Evolutionary conservation across 495 filamentous ascomycete species (phyloP), one percentile per base, ranked within the genome.

Genomic region (Chaetomium cochliodes): DNA sequence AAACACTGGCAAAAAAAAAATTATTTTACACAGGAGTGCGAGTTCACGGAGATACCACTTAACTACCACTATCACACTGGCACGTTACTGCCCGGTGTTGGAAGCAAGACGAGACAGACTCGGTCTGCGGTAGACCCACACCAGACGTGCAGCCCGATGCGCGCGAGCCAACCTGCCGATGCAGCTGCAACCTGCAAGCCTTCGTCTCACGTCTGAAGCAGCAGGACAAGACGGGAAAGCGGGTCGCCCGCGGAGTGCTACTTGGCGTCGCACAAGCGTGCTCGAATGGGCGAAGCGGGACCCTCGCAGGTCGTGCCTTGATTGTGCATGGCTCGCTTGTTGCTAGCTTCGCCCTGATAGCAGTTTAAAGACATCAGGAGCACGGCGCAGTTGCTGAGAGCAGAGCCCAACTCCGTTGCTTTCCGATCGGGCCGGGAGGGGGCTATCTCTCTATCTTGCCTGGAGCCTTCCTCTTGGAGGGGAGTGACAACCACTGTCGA

Each of bases 151-250:
- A 62, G 33, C 7, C 5, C n/a, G 5, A 55, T n/a, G 22, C 60
- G 22, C 60, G 25, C 59, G 28, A 20, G 37, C 22, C n/a, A 25
- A 22, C 42, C 41, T 41, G 16, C 39, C 51, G 39, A 50, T 57
- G 62, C 62, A 58, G 13, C 51, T 39, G 42, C 6, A 30, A 30
- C 25, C 54, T 64, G 54, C 62, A 64, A 63, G 62, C 53, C 53
- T 41, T 25, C 52, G 62, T 64, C 52, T 64, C 53, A 64, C 62
- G 30, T 57, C 42, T 44, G 62, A 64, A 39, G 62, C 62, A 64
- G 18, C 62, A 50, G 20, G 62, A 57, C 62, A 25, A 51, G 62
- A 57, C 22, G 42, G 53, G 62, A 50, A 64, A 51, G 53, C 30
- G 62, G 52, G 53, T 23, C 20, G 51, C 42, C 20, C n/a, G 20